Evolutionary conservation across 2,329 filamentous ascomycete genomes (phyloP).

Genomic region (Lasiodiplodia theobromae): DNA sequence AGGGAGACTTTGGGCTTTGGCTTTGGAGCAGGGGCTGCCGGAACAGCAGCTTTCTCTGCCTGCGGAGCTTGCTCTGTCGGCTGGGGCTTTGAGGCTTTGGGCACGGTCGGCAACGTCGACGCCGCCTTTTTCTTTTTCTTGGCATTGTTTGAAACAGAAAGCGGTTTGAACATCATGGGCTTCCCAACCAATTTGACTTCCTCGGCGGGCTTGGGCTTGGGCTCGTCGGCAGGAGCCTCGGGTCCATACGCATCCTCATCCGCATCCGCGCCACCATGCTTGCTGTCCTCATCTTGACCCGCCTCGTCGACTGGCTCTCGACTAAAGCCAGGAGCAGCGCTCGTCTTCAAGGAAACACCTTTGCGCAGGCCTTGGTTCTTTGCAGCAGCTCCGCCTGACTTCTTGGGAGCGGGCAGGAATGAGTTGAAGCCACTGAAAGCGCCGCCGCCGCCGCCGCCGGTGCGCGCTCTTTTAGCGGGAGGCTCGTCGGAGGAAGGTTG

Average conservation of each 20-base stretch:
- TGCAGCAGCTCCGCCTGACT: constrained; percentile 42
- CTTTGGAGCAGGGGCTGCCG: neutral
- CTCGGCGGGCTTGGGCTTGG: constrained; percentile 52
- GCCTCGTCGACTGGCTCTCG: constrained; percentile 59
- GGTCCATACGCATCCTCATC: constrained; percentile 13
- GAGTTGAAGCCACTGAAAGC: constrained; percentile 84
- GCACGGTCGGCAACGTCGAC: neutral
- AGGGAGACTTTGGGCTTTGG: constrained; percentile 68
- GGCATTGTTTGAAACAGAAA: constrained; percentile 80
- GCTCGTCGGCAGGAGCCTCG: constrained; percentile 39
- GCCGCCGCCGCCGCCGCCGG: constrained; percentile 66
- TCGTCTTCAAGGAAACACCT: constrained; percentile 80
- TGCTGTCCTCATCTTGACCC: constrained; percentile 46
- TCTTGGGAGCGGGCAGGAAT: constrained; percentile 84
- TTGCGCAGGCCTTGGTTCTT: constrained; percentile 54
- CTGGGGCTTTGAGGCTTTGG: constrained; percentile 1
- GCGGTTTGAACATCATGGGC: constrained; percentile 84
- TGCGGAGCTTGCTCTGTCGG: neutral
- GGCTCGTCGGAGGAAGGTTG: constrained; percentile 52
- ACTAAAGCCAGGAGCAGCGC: constrained; percentile 81
- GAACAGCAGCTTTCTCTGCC: neutral
- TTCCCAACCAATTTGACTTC: constrained; percentile 77
- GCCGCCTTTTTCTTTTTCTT: constrained; percentile 67
- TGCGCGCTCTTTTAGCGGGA: constrained; percentile 74
- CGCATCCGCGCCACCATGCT: neutral